Evolutionary conservation across 75 land plant species (phyloP), one percentile per base, ranked within the genome.

Genomic region (Isoetes taiwanensis): DNA sequence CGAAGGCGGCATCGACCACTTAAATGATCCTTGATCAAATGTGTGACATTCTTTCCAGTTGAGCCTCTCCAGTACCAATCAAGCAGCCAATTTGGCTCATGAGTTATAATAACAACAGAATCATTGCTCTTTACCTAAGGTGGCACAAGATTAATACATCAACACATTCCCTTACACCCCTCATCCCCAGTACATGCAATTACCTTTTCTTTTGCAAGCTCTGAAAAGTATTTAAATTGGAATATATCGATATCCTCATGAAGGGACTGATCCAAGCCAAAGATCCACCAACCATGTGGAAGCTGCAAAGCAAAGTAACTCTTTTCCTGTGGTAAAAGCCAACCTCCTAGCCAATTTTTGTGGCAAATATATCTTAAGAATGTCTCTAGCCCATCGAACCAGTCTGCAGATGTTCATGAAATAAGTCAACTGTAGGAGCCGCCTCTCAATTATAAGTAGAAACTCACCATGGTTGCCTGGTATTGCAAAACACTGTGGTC

Each of bases 331-430:
- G 98, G 98, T 61, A 93, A 69, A 73, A 93, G 61, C 98, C 98
- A 93, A 31, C 98, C 98, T 56, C 98, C 98, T 57, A 93, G 75
- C 98, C 98, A 93, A 67, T 85, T 93, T 58, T 89, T 83, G 41
- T 87, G 95, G 43, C 98, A 93, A 67, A 93, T 84, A 57, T 87
- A 93, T 58, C 98, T 72, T 85, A 93, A 81, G 61, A 81, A 93
- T 14, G 95, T 87, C 28, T 93, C 75, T 10, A 93, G 80, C 30
- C 98, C 98, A 87, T 93, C 98, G 77, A 93, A 93, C 98, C 98
- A 93, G 60, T 93, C 98, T 93, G 83, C 60, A 64, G 17, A 9
- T 14, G 14, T 9, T 9, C 9, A 9, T 9, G 39, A 37, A 37
- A 14, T 37, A 9, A 37, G 21, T 38, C 30, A 28, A 61, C 33